phyloP scores from a whole-genome alignment of 495 filamentous ascomycete genomes.

The Neurospora intermedia region DNA sequence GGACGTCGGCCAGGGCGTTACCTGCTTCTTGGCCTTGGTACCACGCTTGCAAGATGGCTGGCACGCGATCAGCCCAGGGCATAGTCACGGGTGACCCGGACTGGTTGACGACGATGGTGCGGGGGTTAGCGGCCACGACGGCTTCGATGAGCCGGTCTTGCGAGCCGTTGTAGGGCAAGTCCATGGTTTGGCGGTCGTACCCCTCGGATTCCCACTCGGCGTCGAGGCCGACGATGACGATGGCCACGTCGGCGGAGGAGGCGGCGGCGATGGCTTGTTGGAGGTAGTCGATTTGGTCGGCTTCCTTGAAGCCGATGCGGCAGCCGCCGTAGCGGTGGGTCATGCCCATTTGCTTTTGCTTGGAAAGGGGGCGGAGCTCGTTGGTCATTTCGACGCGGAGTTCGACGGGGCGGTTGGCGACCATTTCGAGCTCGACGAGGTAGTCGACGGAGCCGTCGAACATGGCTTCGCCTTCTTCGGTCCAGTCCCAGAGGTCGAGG shows the following conservation, averaged over 20 bases:
- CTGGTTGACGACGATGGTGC: constrained; percentile 70
- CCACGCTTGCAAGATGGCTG: constrained; percentile 66
- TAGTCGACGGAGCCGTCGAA: constrained; percentile 48
- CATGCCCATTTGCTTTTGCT: constrained; percentile 38
- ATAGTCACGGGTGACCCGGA: constrained; percentile 77
- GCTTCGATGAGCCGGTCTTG: constrained; percentile 65
- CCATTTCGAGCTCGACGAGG: constrained; percentile 41
- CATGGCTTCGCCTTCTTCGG: constrained; percentile 53
- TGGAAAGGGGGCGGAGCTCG: constrained; percentile 43
- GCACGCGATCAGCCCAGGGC: constrained; percentile 63
- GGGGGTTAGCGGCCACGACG: constrained; percentile 60
- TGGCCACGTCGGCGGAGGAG: constrained; percentile 57
- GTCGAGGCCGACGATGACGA: constrained; percentile 71
- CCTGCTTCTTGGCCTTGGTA: constrained; percentile 85
- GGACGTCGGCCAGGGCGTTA: constrained; percentile 71
- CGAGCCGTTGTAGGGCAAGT: constrained; percentile 57
- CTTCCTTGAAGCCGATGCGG: constrained; percentile 64
- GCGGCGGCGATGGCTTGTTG: constrained; percentile 62
- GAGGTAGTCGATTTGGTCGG: constrained; percentile 58
- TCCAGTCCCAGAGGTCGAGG: constrained; percentile 66
- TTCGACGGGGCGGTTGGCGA: constrained; percentile 36
- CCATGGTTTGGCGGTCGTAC: constrained; percentile 74
- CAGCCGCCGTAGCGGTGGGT: constrained; percentile 60
- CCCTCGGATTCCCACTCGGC: constrained; percentile 86
- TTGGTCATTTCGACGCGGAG: constrained; percentile 50